Base-by-base conservation (phyloP, 352 stramenopile species). In the Phytophthora gonapodyides region DNA sequence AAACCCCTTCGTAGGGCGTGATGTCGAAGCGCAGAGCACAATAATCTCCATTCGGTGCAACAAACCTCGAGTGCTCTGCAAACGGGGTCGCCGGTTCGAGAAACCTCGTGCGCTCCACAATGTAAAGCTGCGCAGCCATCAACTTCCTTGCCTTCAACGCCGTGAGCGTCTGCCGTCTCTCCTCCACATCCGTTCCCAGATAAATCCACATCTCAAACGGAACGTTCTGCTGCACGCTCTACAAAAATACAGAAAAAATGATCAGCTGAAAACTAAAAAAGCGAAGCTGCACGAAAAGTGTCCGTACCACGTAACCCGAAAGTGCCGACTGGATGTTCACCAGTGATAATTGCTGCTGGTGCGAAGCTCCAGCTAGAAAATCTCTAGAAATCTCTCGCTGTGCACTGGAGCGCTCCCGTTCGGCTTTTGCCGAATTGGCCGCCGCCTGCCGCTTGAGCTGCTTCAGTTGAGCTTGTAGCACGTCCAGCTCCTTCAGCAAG, bases 11-110 rank as follows among this genome's bases (percentile, higher is more conserved):
- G 21, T 82, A 77, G 44, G 71, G 80, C 13, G 78, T 72, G 16
- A 87, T 67, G 49, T 82, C 76, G 34, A 83, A 87, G 11, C 71
- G 63, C 33, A 82, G 54, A 27, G 66, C 71, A 46, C 75, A 85
- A 16, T 60, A 69, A 44, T 87, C 77, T 10, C 77, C 75, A 19
- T 71, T 55, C 0, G 61, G 51, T 0, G 64, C 71, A 19, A 78
- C 65, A 47, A 82, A 89, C n/a, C 72, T 64, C 48, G 80, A 72
- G 17, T 82, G 61, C 15, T 77, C 70, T 0, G 65, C 55, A 47
- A 83, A 80, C 19, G 73, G 63, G 34, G 70, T 73, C 31, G 57
- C 47, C 1, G 72, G 42, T 38, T 86, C 74, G 0, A 84, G 43
- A 21, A 78, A 67, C 1, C 63, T 53, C 5, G 69, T 78, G 17